Base-by-base conservation (phyloP, 2,329 filamentous ascomycete genomes). In the Nothomitra cinnamomea region DNA sequence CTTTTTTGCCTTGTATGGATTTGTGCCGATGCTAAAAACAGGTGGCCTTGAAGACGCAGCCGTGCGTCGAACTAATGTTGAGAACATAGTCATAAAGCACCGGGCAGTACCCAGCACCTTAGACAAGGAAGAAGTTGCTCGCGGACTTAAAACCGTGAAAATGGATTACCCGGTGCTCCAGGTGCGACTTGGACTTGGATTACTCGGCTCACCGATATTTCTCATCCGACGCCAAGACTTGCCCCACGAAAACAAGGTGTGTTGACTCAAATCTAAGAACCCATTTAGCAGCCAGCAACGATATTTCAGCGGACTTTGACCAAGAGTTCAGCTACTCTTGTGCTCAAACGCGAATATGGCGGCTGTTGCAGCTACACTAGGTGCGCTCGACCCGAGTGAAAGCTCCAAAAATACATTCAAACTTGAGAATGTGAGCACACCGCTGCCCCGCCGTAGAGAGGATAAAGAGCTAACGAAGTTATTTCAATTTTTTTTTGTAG, bases 1-100 rank as follows among this genome's bases (percentile, higher is more conserved):
- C 63, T 83, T 85, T 67, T 85, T 82, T 50, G 80, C 77, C 61
- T 72, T 77, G 69, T 78, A 82, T 3, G 75, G 75, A 62, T 79
- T 80, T 56, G 66, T 73, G 58, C 73, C 70, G 57, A 72, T 67
- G 54, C 69, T 62, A 59, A 67, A 68, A 40, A 62, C 60, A 48
- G 64, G 52, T 10, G 21, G 15, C 38, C 8, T 50, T 19, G 12
- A 21, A 25, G 36, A 22, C 17, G 52, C 52, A 3, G 45, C 42
- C n/a, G 35, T 12, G 2, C 15, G 42, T 24, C 36, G 36, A 24
- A 52, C n/a, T 5, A 17, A 24, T 15, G 45, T 49, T 49, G 50
- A 41, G 10, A 53, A 36, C 38, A 53, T 47, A 12, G 38, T 19
- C 28, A 10, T 32, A 10, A 10, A 32, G 28, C 28, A 32, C 10